Conservation (phyloP, 78 protist species). For the Creolimax fragrantissima region DNA sequence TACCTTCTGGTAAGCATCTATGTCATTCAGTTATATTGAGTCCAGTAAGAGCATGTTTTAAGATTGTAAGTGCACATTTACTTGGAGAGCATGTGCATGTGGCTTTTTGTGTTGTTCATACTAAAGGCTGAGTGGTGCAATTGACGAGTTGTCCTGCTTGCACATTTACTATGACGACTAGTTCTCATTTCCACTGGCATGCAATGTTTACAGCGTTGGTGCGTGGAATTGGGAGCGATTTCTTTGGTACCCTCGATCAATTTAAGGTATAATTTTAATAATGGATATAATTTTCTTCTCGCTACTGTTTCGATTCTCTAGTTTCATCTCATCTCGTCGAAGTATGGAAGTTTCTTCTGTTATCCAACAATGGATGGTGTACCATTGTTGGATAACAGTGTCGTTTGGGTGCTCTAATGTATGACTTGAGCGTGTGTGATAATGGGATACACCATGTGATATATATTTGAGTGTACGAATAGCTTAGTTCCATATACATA, state of each 20-base stretch:
- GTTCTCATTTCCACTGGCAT: background rate
- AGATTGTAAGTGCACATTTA: background rate
- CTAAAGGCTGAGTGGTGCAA: background rate
- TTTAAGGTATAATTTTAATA: background rate
- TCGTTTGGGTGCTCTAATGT: too few species aligned
- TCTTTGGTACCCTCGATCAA: background rate
- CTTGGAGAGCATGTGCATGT: too few species aligned
- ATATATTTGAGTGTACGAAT: background rate
- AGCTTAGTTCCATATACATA: background rate
- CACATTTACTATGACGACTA: background rate
- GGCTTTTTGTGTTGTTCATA: background rate
- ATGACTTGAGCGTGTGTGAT: too few species aligned
- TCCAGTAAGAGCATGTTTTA: background rate
- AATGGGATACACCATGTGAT: background rate
- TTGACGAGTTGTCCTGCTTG: background rate
- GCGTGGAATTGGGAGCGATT: background rate
- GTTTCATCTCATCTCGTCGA: background rate
- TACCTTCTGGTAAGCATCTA: background rate
- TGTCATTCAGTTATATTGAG: background rate
- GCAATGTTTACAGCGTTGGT: background rate
- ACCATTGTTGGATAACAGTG: background rate
- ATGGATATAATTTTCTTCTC: too few species aligned
- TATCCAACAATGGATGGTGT: background rate
- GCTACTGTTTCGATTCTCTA: too few species aligned
- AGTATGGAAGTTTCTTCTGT: background rate